Conservation (phyloP, 345 rosid species). For the Chamaenerion angustifolium region DNA sequence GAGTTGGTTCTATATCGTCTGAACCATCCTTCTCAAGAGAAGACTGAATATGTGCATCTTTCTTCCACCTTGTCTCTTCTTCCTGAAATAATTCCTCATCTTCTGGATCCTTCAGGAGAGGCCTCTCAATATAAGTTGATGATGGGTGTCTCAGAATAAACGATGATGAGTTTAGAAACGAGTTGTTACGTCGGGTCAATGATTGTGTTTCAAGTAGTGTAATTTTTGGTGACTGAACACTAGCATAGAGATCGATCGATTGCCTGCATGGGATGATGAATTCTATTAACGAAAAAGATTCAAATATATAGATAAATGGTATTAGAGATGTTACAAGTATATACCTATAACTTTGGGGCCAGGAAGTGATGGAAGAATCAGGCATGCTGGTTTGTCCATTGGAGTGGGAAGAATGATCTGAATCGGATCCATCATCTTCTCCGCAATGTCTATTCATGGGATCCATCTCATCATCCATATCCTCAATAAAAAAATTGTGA, state of each 20-base stretch:
- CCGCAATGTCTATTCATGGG: neutral
- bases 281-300: too few relatives aligned
- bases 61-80: too few relatives aligned
- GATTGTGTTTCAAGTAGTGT: constrained; percentile 32
- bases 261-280: constrained; percentile 26
- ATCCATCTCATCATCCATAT: constrained; percentile 10
- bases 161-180: constrained; percentile 42
- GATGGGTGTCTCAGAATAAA: constrained; percentile 47
- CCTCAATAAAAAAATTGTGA: constrained; percentile 76
- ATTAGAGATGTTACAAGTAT: too few relatives aligned
- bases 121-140: constrained; percentile 14
- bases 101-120: too few relatives aligned
- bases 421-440: constrained; percentile 25
- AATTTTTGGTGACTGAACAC: constrained; percentile 63
- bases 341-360: constrained; percentile 79
- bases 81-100: too few relatives aligned
- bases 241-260: constrained; percentile 69
- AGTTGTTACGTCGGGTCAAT: constrained; percentile 44
- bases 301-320: too few relatives aligned
- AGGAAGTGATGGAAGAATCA: constrained; percentile 46
- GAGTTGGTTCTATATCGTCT: too few relatives aligned
- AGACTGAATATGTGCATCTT: too few relatives aligned
- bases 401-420: constrained; percentile 36
- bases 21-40: too few relatives aligned
- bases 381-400: constrained; percentile 31